Conservation (phyloP, 352 stramenopile species). For the Pythium rishiriense region DNA sequence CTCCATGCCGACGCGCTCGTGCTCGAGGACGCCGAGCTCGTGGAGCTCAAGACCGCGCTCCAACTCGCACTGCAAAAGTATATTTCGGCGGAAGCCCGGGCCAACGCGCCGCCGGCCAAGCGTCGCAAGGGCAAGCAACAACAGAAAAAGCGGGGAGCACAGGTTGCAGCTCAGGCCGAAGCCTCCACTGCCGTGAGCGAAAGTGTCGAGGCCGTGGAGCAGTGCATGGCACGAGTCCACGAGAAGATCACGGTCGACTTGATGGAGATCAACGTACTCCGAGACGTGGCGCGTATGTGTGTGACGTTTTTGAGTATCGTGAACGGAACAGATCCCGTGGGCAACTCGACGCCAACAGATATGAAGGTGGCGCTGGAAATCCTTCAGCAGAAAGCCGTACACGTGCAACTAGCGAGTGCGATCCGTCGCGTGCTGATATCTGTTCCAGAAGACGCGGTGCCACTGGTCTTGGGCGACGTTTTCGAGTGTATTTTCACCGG, state of each 20-base stretch:
- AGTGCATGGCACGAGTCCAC: slow-evolving; percentile 41
- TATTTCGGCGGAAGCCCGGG: slow-evolving; percentile 25
- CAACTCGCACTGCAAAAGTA: slow-evolving; percentile 37
- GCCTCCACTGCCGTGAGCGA: slow-evolving; percentile 24
- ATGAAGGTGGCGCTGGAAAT: slow-evolving; percentile 39
- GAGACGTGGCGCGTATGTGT: slow-evolving; percentile 48
- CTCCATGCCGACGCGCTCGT: slow-evolving; percentile 32
- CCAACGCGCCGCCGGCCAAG: slow-evolving; percentile 41
- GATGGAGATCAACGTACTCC: slow-evolving; percentile 28
- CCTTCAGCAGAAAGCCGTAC: slow-evolving; percentile 46
- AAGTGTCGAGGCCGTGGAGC: slow-evolving; percentile 38
- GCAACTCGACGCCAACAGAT: slow-evolving; percentile 15
- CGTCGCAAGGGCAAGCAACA: slow-evolving; percentile 32
- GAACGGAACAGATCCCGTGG: slow-evolving; percentile 38
- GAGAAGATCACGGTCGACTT: slow-evolving; percentile 40
- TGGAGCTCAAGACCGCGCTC: slow-evolving; percentile 44
- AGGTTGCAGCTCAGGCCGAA: background rate
- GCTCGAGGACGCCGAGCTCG: slow-evolving; percentile 40
- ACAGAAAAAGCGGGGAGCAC: slow-evolving; percentile 59
- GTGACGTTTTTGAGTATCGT: slow-evolving; percentile 42
- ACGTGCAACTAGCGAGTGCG: slow-evolving; percentile 41
- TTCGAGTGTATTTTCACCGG: slow-evolving; percentile 41
- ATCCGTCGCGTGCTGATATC: slow-evolving; percentile 43
- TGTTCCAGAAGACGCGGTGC: slow-evolving; percentile 23
- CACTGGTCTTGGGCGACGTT: slow-evolving; percentile 39